Evolutionary conservation across 345 rosid genomes (phyloP).

Genomic region (Salix purpurea): DNA sequence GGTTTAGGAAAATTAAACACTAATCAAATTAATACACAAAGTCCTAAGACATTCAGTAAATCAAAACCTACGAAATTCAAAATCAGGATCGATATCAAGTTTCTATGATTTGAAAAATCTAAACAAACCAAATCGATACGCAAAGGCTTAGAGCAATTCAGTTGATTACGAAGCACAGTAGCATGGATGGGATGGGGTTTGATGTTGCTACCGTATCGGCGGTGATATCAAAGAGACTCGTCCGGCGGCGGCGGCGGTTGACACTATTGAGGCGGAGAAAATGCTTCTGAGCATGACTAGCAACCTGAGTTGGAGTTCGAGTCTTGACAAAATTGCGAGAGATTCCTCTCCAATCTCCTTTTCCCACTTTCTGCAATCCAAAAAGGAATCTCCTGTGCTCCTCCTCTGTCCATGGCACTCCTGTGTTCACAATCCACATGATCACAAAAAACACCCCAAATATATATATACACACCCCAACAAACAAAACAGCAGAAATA

Average conservation of each 20-base stretch:
- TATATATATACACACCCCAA: background rate
- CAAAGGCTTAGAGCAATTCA: background rate
- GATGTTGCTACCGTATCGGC: slow-evolving; percentile 55
- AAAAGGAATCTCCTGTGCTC: slow-evolving; percentile 84
- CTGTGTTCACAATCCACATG: slow-evolving; percentile 27
- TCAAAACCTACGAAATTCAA: background rate
- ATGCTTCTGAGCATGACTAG: slow-evolving; percentile 96
- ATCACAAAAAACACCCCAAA: background rate
- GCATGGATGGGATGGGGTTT: background rate
- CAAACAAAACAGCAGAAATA: background rate
- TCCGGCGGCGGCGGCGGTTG: slow-evolving; percentile 88
- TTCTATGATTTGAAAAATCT: background rate
- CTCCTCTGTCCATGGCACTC: slow-evolving; percentile 95
- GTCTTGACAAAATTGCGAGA: slow-evolving; percentile 81
- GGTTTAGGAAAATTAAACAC: background rate
- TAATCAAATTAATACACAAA: background rate
- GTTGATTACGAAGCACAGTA: background rate
- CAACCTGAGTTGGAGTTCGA: slow-evolving; percentile 92
- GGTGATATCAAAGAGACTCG: slow-evolving; percentile 89
- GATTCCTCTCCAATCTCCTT: slow-evolving; percentile 94
- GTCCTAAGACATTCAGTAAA: background rate
- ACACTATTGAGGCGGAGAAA: slow-evolving; percentile 73
- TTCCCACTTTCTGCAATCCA: slow-evolving; percentile 83
- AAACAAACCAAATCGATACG: background rate
- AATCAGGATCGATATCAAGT: background rate